Conservation (phyloP, 805 yeast species). For the Hanseniaspora singularis region DNA sequence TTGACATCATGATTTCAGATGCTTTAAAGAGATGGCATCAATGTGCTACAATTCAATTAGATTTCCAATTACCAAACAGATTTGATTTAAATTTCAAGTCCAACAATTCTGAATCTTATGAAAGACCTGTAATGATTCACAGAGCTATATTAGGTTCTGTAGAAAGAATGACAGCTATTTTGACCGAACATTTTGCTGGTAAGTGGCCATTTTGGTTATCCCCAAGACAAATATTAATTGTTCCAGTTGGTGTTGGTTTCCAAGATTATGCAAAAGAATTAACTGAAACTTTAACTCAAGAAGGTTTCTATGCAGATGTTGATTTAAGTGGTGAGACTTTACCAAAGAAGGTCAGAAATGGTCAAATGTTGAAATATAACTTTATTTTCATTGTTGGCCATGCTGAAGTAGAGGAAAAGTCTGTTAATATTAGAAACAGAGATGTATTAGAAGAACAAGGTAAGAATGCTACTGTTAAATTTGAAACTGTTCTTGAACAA, state of each 20-base stretch:
- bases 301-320: slow-evolving; percentile 83
- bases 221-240: slow-evolving; percentile 94
- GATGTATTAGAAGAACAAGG: slow-evolving; percentile 87
- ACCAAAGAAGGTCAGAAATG: slow-evolving; percentile 95
- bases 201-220: slow-evolving; percentile 99
- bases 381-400: slow-evolving; percentile 96
- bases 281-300: slow-evolving; percentile 51
- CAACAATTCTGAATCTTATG: slow-evolving; percentile 44
- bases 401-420: slow-evolving; percentile 63
- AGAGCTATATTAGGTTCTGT: slow-evolving; percentile 97
- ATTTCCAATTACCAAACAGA: slow-evolving; percentile 93
- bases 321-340: slow-evolving; percentile 91
- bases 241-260: slow-evolving; percentile 93
- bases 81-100: slow-evolving; percentile 81
- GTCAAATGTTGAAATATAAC: slow-evolving; percentile 88
- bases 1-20: slow-evolving; percentile 89
- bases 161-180: slow-evolving; percentile 97
- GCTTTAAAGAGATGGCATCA: slow-evolving; percentile 95
- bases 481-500: slow-evolving; percentile 61
- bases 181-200: slow-evolving; percentile 96
- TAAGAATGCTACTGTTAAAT: slow-evolving; percentile 70
- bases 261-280: slow-evolving; percentile 80
- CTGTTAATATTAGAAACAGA: slow-evolving; percentile 94
- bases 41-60: slow-evolving; percentile 97
- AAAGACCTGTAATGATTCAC: slow-evolving; percentile 97